Evolutionary conservation across 768 basidiomycete species (phyloP).

Genomic region (Phaffia tasmanica): DNA sequence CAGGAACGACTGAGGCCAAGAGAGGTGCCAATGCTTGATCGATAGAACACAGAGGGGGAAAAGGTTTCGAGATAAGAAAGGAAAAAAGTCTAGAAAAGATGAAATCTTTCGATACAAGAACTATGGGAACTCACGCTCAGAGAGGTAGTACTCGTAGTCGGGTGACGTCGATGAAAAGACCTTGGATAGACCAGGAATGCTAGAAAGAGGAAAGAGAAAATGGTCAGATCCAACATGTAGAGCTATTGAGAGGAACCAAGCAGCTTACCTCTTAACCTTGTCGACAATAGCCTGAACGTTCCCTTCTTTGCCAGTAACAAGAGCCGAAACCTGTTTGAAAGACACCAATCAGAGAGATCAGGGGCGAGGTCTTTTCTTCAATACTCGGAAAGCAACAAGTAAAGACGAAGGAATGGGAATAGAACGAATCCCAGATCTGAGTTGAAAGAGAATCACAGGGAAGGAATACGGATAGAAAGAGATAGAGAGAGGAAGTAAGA

Average conservation of each 20-base stretch:
- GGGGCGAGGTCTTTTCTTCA: too few species aligned
- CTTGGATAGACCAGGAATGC: conserved; percentile 38
- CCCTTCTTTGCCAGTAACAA: conserved; percentile 34
- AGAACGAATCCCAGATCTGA: not conserved
- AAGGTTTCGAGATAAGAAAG: not conserved
- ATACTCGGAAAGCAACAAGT: too few species aligned
- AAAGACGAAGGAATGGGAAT: too few species aligned
- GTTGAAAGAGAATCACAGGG: not conserved
- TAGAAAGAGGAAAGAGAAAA: not conserved
- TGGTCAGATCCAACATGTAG: not conserved
- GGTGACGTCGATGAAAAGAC: conserved; percentile 49
- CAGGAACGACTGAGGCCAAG: conserved; percentile 59
- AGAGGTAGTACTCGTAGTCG: conserved; percentile 56
- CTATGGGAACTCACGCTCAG: conserved; percentile 44
- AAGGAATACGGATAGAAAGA: not conserved
- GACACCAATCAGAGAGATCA: too few species aligned
- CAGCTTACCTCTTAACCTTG: conserved; percentile 63
- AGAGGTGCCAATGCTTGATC: conserved; percentile 57
- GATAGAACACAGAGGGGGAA: not conserved
- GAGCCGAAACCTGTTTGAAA: conserved; percentile 30
- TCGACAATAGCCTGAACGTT: conserved; percentile 57
- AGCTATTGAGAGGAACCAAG: conserved; percentile 1
- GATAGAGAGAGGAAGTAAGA: not conserved
- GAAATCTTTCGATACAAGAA: not conserved
- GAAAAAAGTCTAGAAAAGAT: not conserved